phyloP scores from a whole-genome alignment of 1,284 basidiomycete genomes.

The Meripilus lineatus region DNA sequence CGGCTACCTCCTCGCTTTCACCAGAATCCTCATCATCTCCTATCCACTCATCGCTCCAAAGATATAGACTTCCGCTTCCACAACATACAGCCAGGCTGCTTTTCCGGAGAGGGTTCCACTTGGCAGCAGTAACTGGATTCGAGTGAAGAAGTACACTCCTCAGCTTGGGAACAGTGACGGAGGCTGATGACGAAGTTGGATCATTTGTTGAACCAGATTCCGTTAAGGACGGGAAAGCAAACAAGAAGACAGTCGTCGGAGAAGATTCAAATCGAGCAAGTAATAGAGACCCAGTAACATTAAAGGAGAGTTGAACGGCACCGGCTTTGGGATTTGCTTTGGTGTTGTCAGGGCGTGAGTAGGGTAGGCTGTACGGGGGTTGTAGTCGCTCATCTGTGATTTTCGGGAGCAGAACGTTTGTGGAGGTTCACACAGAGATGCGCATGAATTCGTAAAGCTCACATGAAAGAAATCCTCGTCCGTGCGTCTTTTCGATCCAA shows the following conservation, averaged over 20 bases:
- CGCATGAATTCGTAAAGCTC: conserved; percentile 21
- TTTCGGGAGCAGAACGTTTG: not conserved
- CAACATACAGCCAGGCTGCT: conserved; percentile 68
- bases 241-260: conserved; percentile 43
- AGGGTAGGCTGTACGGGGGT: conserved; percentile 47
- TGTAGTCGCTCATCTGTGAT: conserved; percentile 59
- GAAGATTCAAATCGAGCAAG: conserved; percentile 65
- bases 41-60: conserved; percentile 81
- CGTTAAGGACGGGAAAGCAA: conserved; percentile 23
- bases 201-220: conserved; percentile 2
- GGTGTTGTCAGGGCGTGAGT: conserved; percentile 46
- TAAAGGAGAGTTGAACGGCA: conserved; percentile 71
- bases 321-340: conserved; percentile 64
- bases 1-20: conserved; percentile 67
- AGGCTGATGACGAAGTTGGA: conserved; percentile 4
- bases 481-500: conserved; percentile 77
- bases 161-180: conserved; percentile 45
- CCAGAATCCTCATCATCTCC: conserved; percentile 48
- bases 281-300: conserved; percentile 65
- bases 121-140: conserved; percentile 52
- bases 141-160: conserved; percentile 63
- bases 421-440: not conserved
- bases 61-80: conserved; percentile 63
- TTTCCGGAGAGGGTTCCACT: conserved; percentile 75
- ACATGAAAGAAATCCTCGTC: conserved; percentile 82